Evolutionary conservation across 2,329 filamentous ascomycete species (phyloP).

Genomic region (Lithohypha guttulata): DNA sequence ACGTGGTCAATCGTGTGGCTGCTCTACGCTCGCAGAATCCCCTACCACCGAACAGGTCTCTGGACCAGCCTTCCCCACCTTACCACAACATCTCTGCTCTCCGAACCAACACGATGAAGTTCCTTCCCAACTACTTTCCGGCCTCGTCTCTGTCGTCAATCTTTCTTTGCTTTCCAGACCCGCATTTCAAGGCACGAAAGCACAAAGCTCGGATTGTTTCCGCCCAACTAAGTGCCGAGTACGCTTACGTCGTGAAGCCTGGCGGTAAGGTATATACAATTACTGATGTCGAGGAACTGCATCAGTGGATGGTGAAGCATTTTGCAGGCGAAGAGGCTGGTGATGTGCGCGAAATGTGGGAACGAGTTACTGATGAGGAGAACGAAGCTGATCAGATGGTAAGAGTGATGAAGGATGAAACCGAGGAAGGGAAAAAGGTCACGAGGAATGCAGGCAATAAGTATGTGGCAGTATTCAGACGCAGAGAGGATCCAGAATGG

Average conservation of each 20-base stretch:
- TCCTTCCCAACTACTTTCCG: conserved; percentile 92
- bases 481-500: conserved; percentile 72
- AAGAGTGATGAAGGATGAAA: conserved; percentile 59
- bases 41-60: conserved; percentile 41
- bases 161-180: conserved; percentile 97
- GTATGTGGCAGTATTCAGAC: conserved; percentile 78
- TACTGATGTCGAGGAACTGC: conserved; percentile 89
- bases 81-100: conserved; percentile 87
- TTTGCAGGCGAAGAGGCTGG: conserved; percentile 45
- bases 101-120: conserved; percentile 96
- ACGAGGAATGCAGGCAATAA: conserved; percentile 81
- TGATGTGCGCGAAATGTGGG: conserved; percentile 74
- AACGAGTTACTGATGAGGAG: conserved; percentile 52
- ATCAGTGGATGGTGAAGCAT: conserved; percentile 44
- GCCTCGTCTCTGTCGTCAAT: conserved; percentile 74
- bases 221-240: conserved; percentile 78
- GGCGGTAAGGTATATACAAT: conserved; percentile 91
- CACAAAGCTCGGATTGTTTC: conserved; percentile 95
- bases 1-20: conserved; percentile 75
- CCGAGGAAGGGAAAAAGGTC: conserved; percentile 97
- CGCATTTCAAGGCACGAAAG: conserved; percentile 94
- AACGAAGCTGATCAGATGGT: conserved; percentile 49
- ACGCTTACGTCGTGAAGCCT: conserved; percentile 73
- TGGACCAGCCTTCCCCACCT: conserved; percentile 26
- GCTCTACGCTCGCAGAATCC: conserved; percentile 53